Evolutionary conservation across 2,329 filamentous ascomycete genomes (phyloP).

Genomic region (Fusarium sterilihyphosum): DNA sequence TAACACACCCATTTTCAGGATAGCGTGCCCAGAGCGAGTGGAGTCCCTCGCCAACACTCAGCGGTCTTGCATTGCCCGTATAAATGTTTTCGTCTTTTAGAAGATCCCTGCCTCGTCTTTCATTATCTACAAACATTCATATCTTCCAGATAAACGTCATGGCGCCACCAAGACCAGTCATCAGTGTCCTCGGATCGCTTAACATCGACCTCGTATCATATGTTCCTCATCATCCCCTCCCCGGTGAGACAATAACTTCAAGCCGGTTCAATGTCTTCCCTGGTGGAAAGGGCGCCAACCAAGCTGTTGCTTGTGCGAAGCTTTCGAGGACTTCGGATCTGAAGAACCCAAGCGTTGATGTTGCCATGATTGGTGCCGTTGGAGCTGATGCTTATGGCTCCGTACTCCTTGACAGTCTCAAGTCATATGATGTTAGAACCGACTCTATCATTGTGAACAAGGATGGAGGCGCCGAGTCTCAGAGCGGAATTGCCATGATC

Average conservation of each 20-base stretch:
- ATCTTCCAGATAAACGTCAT: not conserved
- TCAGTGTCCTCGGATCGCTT: conserved; percentile 89
- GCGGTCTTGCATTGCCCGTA: not conserved
- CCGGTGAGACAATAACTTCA: conserved; percentile 88
- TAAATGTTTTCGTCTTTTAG: not conserved
- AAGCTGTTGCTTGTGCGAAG: conserved; percentile 87
- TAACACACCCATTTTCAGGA: conserved; percentile 10
- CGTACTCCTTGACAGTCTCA: conserved; percentile 66
- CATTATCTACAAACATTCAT: not conserved
- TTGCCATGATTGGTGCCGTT: conserved; percentile 81
- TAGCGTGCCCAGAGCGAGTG: not conserved
- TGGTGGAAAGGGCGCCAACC: conserved; percentile 95
- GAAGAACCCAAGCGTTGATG: conserved; percentile 50
- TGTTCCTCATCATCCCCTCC: conserved; percentile 83
- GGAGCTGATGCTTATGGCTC: conserved; percentile 74
- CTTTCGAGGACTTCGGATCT: conserved; percentile 68
- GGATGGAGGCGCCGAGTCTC: conserved; percentile 58
- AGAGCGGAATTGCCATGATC: conserved; percentile 74
- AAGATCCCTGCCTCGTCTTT: not conserved
- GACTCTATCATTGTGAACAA: conserved; percentile 57
- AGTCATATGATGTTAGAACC: conserved; percentile 70
- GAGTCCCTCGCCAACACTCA: not conserved
- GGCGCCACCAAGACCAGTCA: conserved; percentile 48
- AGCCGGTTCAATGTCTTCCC: conserved; percentile 80
- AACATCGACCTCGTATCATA: conserved; percentile 94